Percentiles rank a stretch among this genome's conserved stretches.
Evolutionary conservation across 129 eudicot species (phyloP).

Genomic region (Rutidosis leptorrhynchoides): DNA sequence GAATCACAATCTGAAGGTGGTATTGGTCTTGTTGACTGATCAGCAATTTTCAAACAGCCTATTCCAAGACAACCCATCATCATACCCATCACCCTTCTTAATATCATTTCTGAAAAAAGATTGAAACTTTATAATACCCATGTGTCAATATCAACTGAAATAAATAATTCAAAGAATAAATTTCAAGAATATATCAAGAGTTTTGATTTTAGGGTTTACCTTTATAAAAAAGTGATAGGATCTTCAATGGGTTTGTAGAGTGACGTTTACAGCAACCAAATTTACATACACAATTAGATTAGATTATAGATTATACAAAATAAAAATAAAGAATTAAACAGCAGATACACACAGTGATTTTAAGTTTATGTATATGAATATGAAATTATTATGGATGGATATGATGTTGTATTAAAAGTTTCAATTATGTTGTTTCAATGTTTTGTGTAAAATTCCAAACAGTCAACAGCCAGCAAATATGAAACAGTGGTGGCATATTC

Average conservation of each 20-base stretch:
- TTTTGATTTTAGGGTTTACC: slow-evolving; percentile 36
- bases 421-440: slow-evolving; percentile 21
- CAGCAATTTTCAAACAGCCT: slow-evolving; percentile 34
- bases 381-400: not conserved
- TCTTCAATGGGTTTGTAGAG: slow-evolving; percentile 28
- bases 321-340: not conserved
- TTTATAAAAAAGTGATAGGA: slow-evolving; percentile 22
- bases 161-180: slow-evolving; percentile 32
- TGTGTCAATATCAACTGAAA: slow-evolving; percentile 19
- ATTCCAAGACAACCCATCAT: slow-evolving; percentile 73
- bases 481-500: slow-evolving; percentile 31
- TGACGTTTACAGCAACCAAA: slow-evolving; percentile 21
- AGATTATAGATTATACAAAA: slow-evolving; percentile 12
- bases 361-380: not conserved
- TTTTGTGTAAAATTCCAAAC: slow-evolving; percentile 22
- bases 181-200: slow-evolving; percentile 24
- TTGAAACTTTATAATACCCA: slow-evolving; percentile 31
- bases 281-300: slow-evolving; percentile 19
- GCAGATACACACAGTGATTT: not conserved
- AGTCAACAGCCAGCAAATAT: slow-evolving; percentile 31
- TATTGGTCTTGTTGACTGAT: slow-evolving; percentile 45
- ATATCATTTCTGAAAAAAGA: slow-evolving; percentile 49
- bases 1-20: slow-evolving; percentile 47
- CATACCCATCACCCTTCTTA: slow-evolving; percentile 39
- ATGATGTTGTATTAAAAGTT: slow-evolving; percentile 20